These are phyloP conservation scores for Sporothrix humicola DNA, from an alignment of 2,329 filamentous ascomycete species.

Conservation along the genomic window DNA sequence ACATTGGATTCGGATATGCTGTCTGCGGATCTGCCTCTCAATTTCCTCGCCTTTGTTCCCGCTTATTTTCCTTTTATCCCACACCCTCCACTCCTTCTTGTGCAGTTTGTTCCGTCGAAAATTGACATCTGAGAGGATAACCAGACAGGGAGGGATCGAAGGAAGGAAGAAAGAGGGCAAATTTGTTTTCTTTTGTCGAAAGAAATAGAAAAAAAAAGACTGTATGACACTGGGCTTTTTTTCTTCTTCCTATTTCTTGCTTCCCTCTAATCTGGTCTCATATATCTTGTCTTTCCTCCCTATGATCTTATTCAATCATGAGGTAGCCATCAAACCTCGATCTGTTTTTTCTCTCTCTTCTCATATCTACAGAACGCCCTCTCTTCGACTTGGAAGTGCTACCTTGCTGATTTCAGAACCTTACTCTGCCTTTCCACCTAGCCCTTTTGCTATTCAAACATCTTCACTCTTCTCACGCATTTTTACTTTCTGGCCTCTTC, in stretches of 20 bases:
- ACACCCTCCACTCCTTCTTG: slow-evolving; percentile 5
- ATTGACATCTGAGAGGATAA: neutral
- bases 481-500: neutral
- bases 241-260: neutral
- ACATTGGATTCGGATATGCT: neutral
- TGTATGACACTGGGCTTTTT: neutral
- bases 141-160: neutral
- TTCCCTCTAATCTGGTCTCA: neutral
- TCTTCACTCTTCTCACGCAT: neutral
- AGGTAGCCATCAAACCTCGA: neutral
- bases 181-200: neutral
- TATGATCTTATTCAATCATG: slow-evolving; percentile 12
- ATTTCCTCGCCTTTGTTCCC: neutral
- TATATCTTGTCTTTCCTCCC: neutral
- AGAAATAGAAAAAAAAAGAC: neutral
- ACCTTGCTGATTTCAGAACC: neutral
- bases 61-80: slow-evolving; percentile 10
- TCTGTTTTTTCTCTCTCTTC: neutral
- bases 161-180: slow-evolving; percentile 13
- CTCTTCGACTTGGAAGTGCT: neutral
- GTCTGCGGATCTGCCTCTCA: slow-evolving; percentile 7
- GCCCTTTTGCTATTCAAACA: neutral
- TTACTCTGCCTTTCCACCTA: neutral
- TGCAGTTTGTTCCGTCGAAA: slow-evolving; percentile 2
- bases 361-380: neutral